Base-by-base conservation (phyloP, 495 filamentous ascomycete species). In the Hyphodiscus hymeniophilus region DNA sequence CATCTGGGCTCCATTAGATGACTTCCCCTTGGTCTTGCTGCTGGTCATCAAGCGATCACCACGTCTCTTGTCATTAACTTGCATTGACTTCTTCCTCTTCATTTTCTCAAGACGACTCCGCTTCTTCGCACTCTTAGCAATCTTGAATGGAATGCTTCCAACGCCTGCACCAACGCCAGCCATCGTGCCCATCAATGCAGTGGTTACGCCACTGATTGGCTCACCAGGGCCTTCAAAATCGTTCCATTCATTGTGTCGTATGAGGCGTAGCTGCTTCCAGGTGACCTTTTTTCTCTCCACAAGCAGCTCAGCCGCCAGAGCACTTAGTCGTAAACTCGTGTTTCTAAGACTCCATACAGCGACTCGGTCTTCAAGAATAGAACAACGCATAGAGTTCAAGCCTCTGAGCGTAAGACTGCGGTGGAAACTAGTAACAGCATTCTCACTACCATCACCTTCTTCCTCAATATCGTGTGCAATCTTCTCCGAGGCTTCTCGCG, bases 201-300 rank as follows among this genome's bases (percentile, higher is more conserved):
- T 71, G 7, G 76, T 73, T 1, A 68, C 63, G 4, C 85, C 84
- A 2, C 82, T 84, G 24, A 89, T 53, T 1, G 84, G 85, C 57
- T 88, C 84, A 0, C 83, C 84, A 0, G 84, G 83, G 0, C 84
- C 84, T 45, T 84, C 81, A 50, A 86, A 88, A 55, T 87, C 84
- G 49, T 87, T 87, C 83, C 83, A 89, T 51, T 87, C 82, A 28
- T 72, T 72, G 49, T 86, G 82, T 24, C 85, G 66, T 3, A 83
- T 54, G 16, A 87, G 64, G 34, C 76, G 70, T n/a, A 94, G 62
- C 44, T 82, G 75, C 38, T 75, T 75, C 74, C 76, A 82, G 17
- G 73, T 69, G 33, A 89, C 58, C 41, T 74, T 71, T 32, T 74
- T 71, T 51, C 70, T 66, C 42, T 78, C 64, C 0, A 84, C 72